These are phyloP conservation scores for Pythium monospermum DNA, from an alignment of 352 stramenopile species.

Conservation along the genomic window DNA sequence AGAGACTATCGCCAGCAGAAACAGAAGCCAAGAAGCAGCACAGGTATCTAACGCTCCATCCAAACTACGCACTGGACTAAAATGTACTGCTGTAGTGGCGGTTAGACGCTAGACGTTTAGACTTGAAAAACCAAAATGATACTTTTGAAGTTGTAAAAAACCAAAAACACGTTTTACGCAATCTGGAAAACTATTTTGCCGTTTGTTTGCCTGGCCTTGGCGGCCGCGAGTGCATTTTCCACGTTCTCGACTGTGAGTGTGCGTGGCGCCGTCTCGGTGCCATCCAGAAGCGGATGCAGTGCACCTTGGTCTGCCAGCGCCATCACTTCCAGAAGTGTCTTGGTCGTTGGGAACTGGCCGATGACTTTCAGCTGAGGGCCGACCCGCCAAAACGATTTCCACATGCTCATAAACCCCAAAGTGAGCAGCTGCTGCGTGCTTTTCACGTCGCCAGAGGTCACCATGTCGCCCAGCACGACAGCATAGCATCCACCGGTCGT, in stretches of 20 bases:
- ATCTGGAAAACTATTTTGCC: constrained; percentile 74
- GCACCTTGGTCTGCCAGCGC: constrained; percentile 34
- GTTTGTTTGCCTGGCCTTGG: constrained; percentile 44
- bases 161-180: neutral
- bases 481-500: constrained; percentile 15
- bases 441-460: constrained; percentile 20
- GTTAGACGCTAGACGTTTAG: neutral
- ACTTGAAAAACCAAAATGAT: neutral
- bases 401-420: constrained; percentile 22
- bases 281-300: constrained; percentile 48
- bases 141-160: neutral
- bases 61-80: constrained; percentile 75
- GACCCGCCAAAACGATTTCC: constrained; percentile 25
- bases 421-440: constrained; percentile 18
- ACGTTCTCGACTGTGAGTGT: constrained; percentile 60
- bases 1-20: neutral
- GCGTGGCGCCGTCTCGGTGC: constrained; percentile 44
- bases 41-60: constrained; percentile 75
- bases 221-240: constrained; percentile 41
- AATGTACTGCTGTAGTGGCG: neutral
- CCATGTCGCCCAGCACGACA: constrained; percentile 17
- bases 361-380: constrained; percentile 22
- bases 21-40: constrained; percentile 39
- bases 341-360: constrained; percentile 24
- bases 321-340: constrained; percentile 32